Evolutionary conservation across 441 rosid species (phyloP).

Genomic region (Pelargonium cotyledonis): DNA sequence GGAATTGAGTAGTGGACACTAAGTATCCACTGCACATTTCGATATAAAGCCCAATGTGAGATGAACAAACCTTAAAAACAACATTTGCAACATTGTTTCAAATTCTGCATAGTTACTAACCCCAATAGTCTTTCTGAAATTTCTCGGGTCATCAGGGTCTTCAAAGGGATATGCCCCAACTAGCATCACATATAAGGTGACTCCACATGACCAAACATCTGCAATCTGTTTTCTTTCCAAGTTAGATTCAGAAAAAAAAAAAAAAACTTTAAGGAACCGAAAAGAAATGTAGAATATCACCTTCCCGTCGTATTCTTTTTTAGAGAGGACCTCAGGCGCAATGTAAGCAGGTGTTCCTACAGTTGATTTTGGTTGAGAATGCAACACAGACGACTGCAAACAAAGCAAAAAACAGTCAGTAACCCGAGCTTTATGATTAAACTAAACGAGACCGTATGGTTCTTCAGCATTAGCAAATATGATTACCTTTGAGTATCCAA

Average conservation of each 20-base stretch:
- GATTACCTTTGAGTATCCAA: slow-evolving; percentile 85
- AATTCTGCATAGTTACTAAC: slow-evolving; percentile 24
- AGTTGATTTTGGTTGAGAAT: slow-evolving; percentile 94
- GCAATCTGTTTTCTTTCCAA: slow-evolving; percentile 34
- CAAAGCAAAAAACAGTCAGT: slow-evolving; percentile 14
- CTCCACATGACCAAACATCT: slow-evolving; percentile 78
- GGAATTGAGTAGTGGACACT: slow-evolving; percentile 46
- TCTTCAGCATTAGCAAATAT: neutral
- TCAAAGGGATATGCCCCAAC: slow-evolving; percentile 71
- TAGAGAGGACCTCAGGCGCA: slow-evolving; percentile 90
- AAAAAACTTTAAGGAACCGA: too few species aligned
- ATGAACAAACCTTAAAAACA: neutral
- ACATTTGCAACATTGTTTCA: neutral
- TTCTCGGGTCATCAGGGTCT: slow-evolving; percentile 34
- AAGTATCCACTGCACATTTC: slow-evolving; percentile 40
- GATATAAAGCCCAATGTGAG: neutral
- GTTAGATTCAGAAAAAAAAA: neutral
- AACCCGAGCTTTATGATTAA: slow-evolving; percentile 9
- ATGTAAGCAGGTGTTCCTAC: slow-evolving; percentile 99
- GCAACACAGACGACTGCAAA: slow-evolving; percentile 80
- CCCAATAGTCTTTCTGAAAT: slow-evolving; percentile 57
- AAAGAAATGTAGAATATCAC: slow-evolving; percentile 33
- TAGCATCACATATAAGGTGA: slow-evolving; percentile 62
- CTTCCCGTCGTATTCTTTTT: slow-evolving; percentile 98
- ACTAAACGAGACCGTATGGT: neutral